These are phyloP conservation scores for Senna tora DNA, from an alignment of 306 rosid species.

Conservation along the genomic window DNA sequence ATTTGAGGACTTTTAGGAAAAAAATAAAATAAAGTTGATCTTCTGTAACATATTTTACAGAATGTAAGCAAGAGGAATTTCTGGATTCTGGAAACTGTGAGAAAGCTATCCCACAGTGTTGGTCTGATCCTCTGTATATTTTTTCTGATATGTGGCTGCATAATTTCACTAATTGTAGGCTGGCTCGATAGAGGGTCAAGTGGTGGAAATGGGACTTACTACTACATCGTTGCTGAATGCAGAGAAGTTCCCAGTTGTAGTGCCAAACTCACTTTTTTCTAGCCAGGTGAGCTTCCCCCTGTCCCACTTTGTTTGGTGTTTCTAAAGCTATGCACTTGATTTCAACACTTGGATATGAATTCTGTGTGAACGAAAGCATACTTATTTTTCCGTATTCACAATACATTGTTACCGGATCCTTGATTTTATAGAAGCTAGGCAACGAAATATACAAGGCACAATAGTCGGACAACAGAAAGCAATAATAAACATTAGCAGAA, in stretches of 20 bases:
- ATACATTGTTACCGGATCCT: too few relatives aligned
- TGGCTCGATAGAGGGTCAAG: conserved; percentile 91
- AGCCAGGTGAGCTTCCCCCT: conserved; percentile 63
- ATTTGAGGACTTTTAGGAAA: conserved; percentile 8
- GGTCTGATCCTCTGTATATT: conserved; percentile 22
- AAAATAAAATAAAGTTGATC: conserved; percentile 7
- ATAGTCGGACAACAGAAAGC: too few relatives aligned
- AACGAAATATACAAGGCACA: too few relatives aligned
- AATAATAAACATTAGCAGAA: too few relatives aligned
- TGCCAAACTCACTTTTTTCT: conserved; percentile 87
- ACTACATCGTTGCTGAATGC: conserved; percentile 79
- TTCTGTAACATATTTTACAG: not conserved
- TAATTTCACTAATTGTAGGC: conserved; percentile 60
- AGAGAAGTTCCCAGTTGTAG: conserved; percentile 88
- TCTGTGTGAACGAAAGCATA: not conserved
- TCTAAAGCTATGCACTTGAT: conserved; percentile 29
- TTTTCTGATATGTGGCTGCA: conserved; percentile 23
- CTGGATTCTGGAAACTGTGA: not conserved
- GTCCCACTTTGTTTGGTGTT: not conserved
- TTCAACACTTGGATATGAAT: not conserved
- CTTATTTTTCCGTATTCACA: too few relatives aligned
- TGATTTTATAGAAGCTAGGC: too few relatives aligned
- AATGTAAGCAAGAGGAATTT: conserved; percentile 7
- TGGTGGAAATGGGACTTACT: conserved; percentile 92
- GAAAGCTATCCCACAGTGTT: conserved; percentile 7